Base-by-base conservation (phyloP, 1,284 basidiomycete genomes). In the Trametes versicolor region DNA sequence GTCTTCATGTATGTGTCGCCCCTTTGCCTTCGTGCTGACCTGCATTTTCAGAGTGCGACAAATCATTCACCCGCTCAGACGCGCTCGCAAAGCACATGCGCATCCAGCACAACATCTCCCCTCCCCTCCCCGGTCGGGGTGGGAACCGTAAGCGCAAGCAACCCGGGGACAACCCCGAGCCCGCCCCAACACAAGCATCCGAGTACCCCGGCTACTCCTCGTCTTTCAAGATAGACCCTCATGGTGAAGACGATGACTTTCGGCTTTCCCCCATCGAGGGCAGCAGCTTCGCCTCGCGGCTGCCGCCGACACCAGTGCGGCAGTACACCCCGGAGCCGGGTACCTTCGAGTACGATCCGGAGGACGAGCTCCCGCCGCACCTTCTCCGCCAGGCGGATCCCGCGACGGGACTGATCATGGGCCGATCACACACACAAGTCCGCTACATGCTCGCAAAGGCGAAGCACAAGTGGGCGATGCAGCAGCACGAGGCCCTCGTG, bases 71-170 rank as follows among this genome's bases (percentile, higher is more conserved):
- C 5, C 91, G 95, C 37, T 95, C 94, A 0, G 95, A 97, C 77
- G 95, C 95, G 25, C 87, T 96, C 17, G 91, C 92, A 19, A 97
- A 97, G 74, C 95, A 97, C 76, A 93, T 96, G 89, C 88, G 94
- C 21, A 86, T 93, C 17, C 93, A 95, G 74, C 95, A 97, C 78
- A 88, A 90, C 72, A 90, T 93, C 71, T 83, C 83, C 0, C 90
- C 91, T 0, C 89, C 91, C 1, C 82, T 87, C 8, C 90, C 91
- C 1, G 89, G 89, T 5, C 84, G 91, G 27, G 91, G 90, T 49
- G 87, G 89, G 13, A 84, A 86, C 49, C 87, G 91, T 60, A 92
- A 91, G 73, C 86, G 88, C 39, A 82, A 82, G 58, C 77, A 32
- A 8, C 29, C 29, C 29, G 29, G 79, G 17, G 80, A 81, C 25